Percentiles rank a stretch among this genome's conserved stretches.
These are phyloP conservation scores for Xylaria sp. DNA, from an alignment of 2,329 filamentous ascomycete species.

Conservation along the genomic window DNA sequence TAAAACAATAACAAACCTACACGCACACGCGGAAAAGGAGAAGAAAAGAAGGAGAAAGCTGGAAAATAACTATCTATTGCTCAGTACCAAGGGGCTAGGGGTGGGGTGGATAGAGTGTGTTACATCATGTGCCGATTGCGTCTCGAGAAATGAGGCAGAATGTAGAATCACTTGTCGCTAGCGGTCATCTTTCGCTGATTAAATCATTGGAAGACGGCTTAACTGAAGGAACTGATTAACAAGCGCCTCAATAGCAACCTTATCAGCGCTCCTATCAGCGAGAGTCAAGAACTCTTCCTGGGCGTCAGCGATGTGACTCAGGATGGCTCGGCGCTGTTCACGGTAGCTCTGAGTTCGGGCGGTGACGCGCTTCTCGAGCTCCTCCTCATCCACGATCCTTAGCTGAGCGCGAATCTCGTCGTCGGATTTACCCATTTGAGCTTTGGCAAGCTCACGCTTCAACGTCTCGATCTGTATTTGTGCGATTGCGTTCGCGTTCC, in stretches of 20 bases:
- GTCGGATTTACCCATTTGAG: constrained; percentile 17
- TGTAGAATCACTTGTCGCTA: neutral
- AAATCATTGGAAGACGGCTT: constrained; percentile 1
- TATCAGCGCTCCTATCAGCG: constrained; percentile 17
- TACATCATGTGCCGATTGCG: too few species aligned
- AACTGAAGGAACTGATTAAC: constrained; percentile 22
- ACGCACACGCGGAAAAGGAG: too few species aligned
- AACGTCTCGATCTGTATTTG: constrained; percentile 29
- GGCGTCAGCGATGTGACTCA: constrained; percentile 36
- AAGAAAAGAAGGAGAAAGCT: too few species aligned
- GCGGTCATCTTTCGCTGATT: neutral
- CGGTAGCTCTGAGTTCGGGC: constrained; percentile 39
- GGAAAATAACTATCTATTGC: too few species aligned
- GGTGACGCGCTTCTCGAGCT: constrained; percentile 36
- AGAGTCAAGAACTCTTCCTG: constrained; percentile 17
- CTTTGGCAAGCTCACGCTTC: constrained; percentile 20
- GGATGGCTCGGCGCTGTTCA: constrained; percentile 30
- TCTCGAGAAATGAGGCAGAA: too few species aligned
- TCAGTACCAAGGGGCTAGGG: too few species aligned
- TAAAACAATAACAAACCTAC: too few species aligned
- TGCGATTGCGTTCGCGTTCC: constrained; percentile 8
- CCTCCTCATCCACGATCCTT: constrained; percentile 29
- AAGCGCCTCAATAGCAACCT: constrained; percentile 31
- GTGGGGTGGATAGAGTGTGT: too few species aligned
- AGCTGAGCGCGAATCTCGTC: constrained; percentile 25